Conservation (phyloP, 371 early-diverging fungal species). For the Coemansia sp. region DNA sequence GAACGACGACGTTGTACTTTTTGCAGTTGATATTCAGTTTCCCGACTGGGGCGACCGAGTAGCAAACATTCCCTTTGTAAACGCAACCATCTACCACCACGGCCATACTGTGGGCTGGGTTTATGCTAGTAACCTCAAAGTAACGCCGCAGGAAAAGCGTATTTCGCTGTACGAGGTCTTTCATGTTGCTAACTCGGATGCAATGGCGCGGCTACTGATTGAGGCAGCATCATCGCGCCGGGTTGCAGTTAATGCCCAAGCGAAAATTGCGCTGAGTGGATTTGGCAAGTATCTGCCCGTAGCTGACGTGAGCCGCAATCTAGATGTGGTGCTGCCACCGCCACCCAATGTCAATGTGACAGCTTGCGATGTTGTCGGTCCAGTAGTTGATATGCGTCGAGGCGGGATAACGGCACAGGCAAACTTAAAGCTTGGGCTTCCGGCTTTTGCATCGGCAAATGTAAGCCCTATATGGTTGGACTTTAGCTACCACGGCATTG, state of each 20-base stretch:
- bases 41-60: constrained; percentile 15
- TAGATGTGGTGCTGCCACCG: constrained; percentile 20
- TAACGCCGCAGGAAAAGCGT: constrained; percentile 1
- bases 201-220: constrained; percentile 22
- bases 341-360: constrained; percentile 10
- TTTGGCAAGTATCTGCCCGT: constrained; percentile 31
- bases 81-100: constrained; percentile 27
- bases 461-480: constrained; percentile 18
- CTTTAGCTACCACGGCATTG: constrained; percentile 12
- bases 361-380: constrained; percentile 16
- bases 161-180: constrained; percentile 25
- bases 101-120: constrained; percentile 33
- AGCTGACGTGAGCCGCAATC: constrained; percentile 10
- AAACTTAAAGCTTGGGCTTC: constrained; percentile 2
- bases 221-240: constrained; percentile 22
- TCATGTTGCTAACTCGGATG: constrained; percentile 22
- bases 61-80: constrained; percentile 18
- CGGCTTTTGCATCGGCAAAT: constrained; percentile 21
- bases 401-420: constrained; percentile 24
- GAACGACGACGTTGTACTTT: constrained; percentile 16
- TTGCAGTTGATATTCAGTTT: constrained; percentile 23
- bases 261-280: constrained; percentile 22
- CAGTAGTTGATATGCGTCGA: constrained; percentile 4
- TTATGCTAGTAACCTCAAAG: constrained; percentile 11
- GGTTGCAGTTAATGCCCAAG: constrained; percentile 8